Base-by-base conservation (phyloP, 2,329 filamentous ascomycete genomes). In the Botrytis tulipae region DNA sequence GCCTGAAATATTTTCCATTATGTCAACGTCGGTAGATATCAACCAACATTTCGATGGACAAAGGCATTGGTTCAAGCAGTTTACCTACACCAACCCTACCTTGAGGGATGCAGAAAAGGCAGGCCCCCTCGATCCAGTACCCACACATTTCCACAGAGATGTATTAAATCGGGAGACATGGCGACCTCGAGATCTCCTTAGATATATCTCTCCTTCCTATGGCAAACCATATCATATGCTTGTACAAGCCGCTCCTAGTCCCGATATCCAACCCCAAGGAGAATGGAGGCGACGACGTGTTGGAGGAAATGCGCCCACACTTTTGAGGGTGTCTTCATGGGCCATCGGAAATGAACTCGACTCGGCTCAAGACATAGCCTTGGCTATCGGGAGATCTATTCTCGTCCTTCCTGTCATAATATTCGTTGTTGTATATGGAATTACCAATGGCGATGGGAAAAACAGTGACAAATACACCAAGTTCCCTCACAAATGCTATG, bases 131-230 rank as follows among this genome's bases (percentile, higher is more conserved):
- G 60, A 54, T 20, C 72, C 69, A 48, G 68, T 37, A 40, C 61
- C 69, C 37, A 70, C 61, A 14, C 32, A 73, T 14, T 73, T 67
- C 5, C 72, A 73, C 25, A 48, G 61, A 59, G 72, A 73, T 71
- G 40, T 71, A 4, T 29, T 73, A n/a, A 62, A 67, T 10, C 60
- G 72, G 32, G 60, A 73, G 69, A 73, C 72, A 66, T 73, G 60
- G 60, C 72, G 72, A 57, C 72, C 72, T 25, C 46, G 60, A n/a
- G 72, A 72, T 32, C 69, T 73, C 10, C 68, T 71, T 22, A 71
- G 72, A 60, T 73, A 73, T 25, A 73, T 73, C 25, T 73, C 72
- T 9, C 72, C 72, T 40, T 65, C 42, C 37, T 73, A 73, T 35
- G 69, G 72, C n/a, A 73, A 73, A 8, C 61, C 72, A 42, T 66